These are phyloP conservation scores for Phanerochaete carnosa DNA, from an alignment of 768 basidiomycete species.

Conservation along the genomic window DNA sequence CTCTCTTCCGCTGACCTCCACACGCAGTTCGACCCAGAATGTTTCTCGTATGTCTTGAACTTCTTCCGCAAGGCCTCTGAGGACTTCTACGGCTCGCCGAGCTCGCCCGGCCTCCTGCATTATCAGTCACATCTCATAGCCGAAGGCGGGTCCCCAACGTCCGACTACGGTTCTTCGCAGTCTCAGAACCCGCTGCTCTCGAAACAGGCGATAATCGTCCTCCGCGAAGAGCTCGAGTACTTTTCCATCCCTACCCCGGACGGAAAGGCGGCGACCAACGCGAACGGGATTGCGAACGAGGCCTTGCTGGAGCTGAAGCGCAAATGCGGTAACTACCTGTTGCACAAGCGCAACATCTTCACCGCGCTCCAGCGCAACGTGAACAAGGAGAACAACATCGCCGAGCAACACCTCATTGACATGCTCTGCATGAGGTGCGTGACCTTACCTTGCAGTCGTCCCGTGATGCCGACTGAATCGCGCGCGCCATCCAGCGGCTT, in stretches of 20 bases:
- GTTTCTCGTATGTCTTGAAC: conserved; percentile 88
- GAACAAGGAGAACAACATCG: conserved; percentile 98
- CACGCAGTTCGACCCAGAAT: conserved; percentile 90
- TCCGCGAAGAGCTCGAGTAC: conserved; percentile 97
- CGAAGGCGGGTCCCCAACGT: conserved; percentile 45
- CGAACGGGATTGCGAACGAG: conserved; percentile 76
- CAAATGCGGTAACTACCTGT: conserved; percentile 81
- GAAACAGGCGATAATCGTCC: conserved; percentile 98
- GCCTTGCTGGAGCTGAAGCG: conserved; percentile 78
- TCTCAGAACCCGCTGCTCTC: conserved; percentile 89
- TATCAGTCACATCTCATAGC: conserved; percentile 82
- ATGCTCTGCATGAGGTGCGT: conserved; percentile 99
- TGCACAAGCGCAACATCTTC: conserved; percentile 90
- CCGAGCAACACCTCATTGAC: conserved; percentile 98
- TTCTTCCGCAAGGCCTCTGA: conserved; percentile 91
- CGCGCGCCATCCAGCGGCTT: conserved; percentile 67
- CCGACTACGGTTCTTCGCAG: conserved; percentile 58
- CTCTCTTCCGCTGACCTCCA: conserved; percentile 13
- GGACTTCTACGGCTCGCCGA: conserved; percentile 85
- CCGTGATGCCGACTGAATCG: neutral
- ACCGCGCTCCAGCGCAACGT: conserved; percentile 98
- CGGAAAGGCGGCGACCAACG: conserved; percentile 61
- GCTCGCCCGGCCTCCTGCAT: conserved; percentile 66
- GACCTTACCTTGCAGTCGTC: conserved; percentile 14
- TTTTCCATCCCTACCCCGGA: conserved; percentile 89